A percentile compares a stretch with the other conserved stretches of the same genome.
Conservation (phyloP, 257 asterid genomes). For the Capsicum pubescens region DNA sequence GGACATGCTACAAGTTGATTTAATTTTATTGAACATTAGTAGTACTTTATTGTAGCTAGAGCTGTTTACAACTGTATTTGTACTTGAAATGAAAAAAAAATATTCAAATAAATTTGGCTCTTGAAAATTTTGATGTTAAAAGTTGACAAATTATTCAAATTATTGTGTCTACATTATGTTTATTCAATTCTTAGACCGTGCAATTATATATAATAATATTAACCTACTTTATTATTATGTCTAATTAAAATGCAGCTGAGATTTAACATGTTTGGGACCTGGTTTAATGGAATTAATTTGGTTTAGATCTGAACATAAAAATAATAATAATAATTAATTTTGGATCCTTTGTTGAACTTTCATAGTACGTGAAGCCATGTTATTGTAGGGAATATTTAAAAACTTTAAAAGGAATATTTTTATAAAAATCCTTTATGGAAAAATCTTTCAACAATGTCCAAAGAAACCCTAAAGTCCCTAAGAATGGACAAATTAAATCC, state of each 20-base stretch:
- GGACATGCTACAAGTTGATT: not conserved
- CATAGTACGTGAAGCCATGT: too few relatives aligned
- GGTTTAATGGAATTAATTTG: too few relatives aligned
- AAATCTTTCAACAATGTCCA: too few relatives aligned
- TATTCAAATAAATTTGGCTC: slow-evolving; percentile 1
- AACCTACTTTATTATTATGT: slow-evolving; percentile 2
- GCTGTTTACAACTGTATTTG: slow-evolving; percentile 24
- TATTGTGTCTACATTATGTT: not conserved
- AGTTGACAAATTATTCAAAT: slow-evolving; percentile 19
- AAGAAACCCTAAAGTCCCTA: not conserved
- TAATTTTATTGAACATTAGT: not conserved
- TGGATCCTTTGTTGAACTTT: too few relatives aligned
- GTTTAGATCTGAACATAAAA: too few relatives aligned
- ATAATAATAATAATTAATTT: too few relatives aligned
- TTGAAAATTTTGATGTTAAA: not conserved
- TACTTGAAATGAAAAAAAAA: not conserved
- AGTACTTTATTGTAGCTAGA: not conserved
- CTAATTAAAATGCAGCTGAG: slow-evolving; percentile 13
- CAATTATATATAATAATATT: not conserved
- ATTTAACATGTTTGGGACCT: not conserved
- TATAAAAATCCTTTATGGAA: too few relatives aligned
- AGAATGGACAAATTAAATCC: not conserved
- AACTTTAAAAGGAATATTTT: not conserved
- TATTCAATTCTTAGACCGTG: not conserved
- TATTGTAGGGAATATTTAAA: not conserved